Percentiles rank a stretch among this genome's conserved stretches.
Evolutionary conservation across 306 rosid genomes (phyloP).

Genomic region (Sophora flavescens): DNA sequence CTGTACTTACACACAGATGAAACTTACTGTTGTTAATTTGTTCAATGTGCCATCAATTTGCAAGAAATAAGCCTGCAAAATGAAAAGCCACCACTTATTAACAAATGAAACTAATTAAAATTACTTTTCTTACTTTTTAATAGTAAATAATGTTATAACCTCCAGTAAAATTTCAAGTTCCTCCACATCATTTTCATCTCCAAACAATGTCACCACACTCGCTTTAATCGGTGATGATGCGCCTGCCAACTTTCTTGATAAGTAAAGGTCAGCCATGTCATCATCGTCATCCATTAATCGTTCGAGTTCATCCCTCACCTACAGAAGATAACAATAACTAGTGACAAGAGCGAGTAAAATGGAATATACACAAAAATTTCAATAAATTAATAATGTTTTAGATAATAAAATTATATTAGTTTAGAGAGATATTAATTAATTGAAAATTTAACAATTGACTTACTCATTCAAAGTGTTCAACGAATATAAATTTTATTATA

Average conservation of each 20-base stretch:
- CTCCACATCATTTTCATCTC: slow-evolving; percentile 82
- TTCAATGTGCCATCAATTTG: slow-evolving; percentile 84
- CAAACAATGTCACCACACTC: slow-evolving; percentile 62
- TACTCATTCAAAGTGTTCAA: no score
- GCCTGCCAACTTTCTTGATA: slow-evolving; percentile 73
- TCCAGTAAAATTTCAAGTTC: slow-evolving; percentile 93
- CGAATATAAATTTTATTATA: no score
- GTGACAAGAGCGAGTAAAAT: not conserved
- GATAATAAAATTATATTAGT: no score
- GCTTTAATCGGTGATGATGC: slow-evolving; percentile 67
- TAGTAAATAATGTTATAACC: slow-evolving; percentile 54
- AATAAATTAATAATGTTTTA: no score
- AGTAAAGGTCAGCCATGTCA: slow-evolving; percentile 87
- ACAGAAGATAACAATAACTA: slow-evolving; percentile 7
- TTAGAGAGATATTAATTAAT: no score
- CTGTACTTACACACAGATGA: not conserved
- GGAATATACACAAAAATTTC: not conserved
- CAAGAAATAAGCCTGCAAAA: slow-evolving; percentile 86
- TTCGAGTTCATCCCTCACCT: slow-evolving; percentile 88
- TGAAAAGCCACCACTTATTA: slow-evolving; percentile 1
- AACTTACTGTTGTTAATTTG: slow-evolving; percentile 72
- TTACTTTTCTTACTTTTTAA: not conserved
- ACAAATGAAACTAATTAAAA: no score
- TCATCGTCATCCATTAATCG: slow-evolving; percentile 84
- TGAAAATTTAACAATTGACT: no score